Conservation (phyloP, 2,329 filamentous ascomycete species). For the Tolypocladium pustulatum region DNA sequence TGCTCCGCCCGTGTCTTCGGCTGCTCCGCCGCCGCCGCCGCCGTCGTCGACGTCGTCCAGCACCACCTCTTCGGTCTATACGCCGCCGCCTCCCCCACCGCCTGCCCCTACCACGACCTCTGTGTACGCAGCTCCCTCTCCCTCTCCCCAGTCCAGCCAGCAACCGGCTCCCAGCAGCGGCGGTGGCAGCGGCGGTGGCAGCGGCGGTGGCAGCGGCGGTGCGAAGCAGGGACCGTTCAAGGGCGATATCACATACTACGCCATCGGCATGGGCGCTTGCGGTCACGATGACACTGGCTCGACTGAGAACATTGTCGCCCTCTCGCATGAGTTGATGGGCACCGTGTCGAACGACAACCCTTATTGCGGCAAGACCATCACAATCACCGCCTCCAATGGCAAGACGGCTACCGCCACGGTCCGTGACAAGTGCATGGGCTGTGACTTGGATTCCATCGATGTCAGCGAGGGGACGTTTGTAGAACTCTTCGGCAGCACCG, state of each 20-base stretch:
- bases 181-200: neutral
- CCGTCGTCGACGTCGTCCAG: conserved; percentile 5
- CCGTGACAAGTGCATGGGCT: conserved; percentile 54
- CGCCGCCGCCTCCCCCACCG: conserved; percentile 4
- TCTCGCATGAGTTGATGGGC: conserved; percentile 56
- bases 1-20: conserved; percentile 5
- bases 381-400: conserved; percentile 50
- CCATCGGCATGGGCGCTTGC: conserved; percentile 58
- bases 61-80: conserved; percentile 1
- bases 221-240: conserved; percentile 16
- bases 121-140: conserved; percentile 4
- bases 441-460: conserved; percentile 34
- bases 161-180: conserved; percentile 1
- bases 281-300: conserved; percentile 49
- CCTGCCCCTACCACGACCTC: conserved; percentile 8
- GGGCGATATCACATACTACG: conserved; percentile 69
- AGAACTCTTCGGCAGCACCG: conserved; percentile 38
- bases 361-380: conserved; percentile 59
- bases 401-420: conserved; percentile 48
- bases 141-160: conserved; percentile 1
- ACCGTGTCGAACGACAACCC: conserved; percentile 54
- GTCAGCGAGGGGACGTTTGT: conserved; percentile 45
- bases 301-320: conserved; percentile 54
- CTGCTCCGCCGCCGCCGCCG: conserved; percentile 9
- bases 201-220: too few relatives aligned